A percentile compares a stretch with the other conserved stretches of the same genome.
phyloP scores from a whole-genome alignment of 352 stramenopile genomes.

The Chrysophaeum taylorii region DNA sequence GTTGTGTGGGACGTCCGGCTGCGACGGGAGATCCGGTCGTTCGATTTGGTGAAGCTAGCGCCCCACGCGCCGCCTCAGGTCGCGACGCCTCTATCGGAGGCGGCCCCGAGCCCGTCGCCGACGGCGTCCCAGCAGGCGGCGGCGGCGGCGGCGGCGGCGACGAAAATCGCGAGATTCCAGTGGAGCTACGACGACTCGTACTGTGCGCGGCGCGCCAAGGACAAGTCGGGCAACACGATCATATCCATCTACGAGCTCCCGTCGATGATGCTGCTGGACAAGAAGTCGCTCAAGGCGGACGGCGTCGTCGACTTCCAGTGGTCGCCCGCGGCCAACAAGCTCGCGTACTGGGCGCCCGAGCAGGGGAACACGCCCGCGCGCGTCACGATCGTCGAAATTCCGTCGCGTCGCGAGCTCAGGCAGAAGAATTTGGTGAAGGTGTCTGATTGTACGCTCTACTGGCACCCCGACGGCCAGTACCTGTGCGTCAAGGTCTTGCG shows the following conservation, averaged over 20 bases:
- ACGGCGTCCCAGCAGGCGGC: conserved; percentile 60
- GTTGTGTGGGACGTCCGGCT: conserved; percentile 91
- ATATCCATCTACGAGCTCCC: conserved; percentile 86
- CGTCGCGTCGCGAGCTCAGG: conserved; percentile 79
- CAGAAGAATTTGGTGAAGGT: conserved; percentile 98
- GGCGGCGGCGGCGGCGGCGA: too few species aligned
- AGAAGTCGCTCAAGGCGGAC: conserved; percentile 85
- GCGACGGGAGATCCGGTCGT: conserved; percentile 51
- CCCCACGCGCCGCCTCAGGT: not conserved
- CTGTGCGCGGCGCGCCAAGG: conserved; percentile 81
- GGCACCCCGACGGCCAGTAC: conserved; percentile 86
- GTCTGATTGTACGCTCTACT: conserved; percentile 78
- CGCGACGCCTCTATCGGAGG: not conserved
- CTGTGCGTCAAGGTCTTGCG: conserved; percentile 60
- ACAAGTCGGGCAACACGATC: conserved; percentile 39
- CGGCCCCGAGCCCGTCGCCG: conserved; percentile 24
- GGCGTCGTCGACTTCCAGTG: conserved; percentile 95
- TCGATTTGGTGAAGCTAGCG: conserved; percentile 27
- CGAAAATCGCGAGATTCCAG: conserved; percentile 56
- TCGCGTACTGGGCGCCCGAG: conserved; percentile 94
- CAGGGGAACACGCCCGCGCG: conserved; percentile 79
- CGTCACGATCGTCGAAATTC: conserved; percentile 91
- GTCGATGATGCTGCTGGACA: conserved; percentile 91
- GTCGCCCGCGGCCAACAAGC: conserved; percentile 79
- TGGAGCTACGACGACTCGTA: conserved; percentile 91